Evolutionary conservation across 139 green algal species (phyloP).

Genomic region (Chlorella sorokiniana): DNA sequence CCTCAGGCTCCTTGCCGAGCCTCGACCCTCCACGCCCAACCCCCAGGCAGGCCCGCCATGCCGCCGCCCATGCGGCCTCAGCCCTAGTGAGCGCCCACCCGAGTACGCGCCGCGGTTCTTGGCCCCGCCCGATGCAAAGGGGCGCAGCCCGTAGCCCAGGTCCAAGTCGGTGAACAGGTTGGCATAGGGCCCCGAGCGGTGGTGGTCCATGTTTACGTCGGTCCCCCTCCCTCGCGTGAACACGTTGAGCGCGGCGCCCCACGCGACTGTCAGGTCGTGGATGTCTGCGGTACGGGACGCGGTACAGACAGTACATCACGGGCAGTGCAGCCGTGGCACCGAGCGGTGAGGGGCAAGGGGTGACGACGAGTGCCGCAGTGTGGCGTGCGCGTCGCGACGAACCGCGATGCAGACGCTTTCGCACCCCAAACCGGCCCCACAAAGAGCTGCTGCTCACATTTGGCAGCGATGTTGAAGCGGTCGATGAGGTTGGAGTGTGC

Average conservation of each 20-base stretch:
- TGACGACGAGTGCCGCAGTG: too few species aligned
- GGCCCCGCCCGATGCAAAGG: background rate
- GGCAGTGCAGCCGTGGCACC: background rate
- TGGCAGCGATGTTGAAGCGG: background rate
- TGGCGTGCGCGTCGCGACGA: too few species aligned
- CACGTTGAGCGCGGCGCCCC: background rate
- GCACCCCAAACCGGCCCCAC: background rate
- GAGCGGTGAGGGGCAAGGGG: background rate
- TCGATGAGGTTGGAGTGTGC: background rate
- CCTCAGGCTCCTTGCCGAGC: too few species aligned
- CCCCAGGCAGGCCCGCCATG: too few species aligned
- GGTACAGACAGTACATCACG: background rate
- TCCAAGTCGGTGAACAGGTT: conserved; percentile 14
- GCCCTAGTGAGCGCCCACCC: background rate
- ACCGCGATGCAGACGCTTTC: background rate
- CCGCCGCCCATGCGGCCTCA: too few species aligned
- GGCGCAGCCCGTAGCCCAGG: background rate
- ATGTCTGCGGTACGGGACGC: background rate
- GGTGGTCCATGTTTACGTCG: conserved; percentile 6
- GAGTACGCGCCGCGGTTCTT: background rate
- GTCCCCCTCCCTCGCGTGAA: background rate
- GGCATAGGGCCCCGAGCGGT: background rate
- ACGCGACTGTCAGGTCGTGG: background rate
- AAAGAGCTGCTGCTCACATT: background rate
- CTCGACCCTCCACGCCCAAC: too few species aligned